phyloP scores from a whole-genome alignment of 2,329 filamentous ascomycete species.

The Aspergillus eucalypticola region DNA sequence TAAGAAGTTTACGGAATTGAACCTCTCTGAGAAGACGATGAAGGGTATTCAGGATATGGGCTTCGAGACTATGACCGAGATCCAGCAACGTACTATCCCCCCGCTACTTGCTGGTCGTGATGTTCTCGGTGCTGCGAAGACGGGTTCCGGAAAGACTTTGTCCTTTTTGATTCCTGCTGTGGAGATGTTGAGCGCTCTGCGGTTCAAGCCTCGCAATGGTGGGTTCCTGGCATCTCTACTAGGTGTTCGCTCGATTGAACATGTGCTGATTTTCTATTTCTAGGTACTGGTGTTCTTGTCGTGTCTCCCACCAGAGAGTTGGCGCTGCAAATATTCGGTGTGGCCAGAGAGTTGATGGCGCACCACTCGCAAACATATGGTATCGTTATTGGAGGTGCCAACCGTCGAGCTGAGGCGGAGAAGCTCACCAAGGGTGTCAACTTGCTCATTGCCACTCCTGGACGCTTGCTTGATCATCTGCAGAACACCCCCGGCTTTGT shows the following conservation, averaged over 20 bases:
- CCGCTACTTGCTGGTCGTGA: slow-evolving; percentile 86
- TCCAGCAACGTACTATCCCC: slow-evolving; percentile 84
- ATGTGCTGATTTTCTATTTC: slow-evolving; percentile 11
- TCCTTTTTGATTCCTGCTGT: slow-evolving; percentile 92
- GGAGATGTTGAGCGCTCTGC: slow-evolving; percentile 85
- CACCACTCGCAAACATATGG: slow-evolving; percentile 94
- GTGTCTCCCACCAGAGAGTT: slow-evolving; percentile 92
- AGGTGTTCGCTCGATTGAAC: not conserved
- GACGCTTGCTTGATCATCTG: slow-evolving; percentile 87
- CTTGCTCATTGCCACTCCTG: slow-evolving; percentile 88
- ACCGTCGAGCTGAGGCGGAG: slow-evolving; percentile 84
- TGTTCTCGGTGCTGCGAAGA: slow-evolving; percentile 93
- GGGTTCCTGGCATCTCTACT: slow-evolving; percentile 17
- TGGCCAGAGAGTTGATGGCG: slow-evolving; percentile 88
- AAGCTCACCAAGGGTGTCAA: slow-evolving; percentile 96
- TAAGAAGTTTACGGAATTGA: slow-evolving; percentile 75
- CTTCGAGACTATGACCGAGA: slow-evolving; percentile 93
- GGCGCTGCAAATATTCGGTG: slow-evolving; percentile 93
- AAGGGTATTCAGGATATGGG: slow-evolving; percentile 88
- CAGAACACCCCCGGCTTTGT: slow-evolving; percentile 87
- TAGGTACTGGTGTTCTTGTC: slow-evolving; percentile 80
- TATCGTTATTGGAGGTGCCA: slow-evolving; percentile 94
- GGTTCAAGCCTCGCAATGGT: slow-evolving; percentile 92
- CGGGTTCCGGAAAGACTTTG: slow-evolving; percentile 91
- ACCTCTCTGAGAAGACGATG: slow-evolving; percentile 84